Base-by-base conservation (phyloP, 2,329 filamentous ascomycete species). In the Alternaria ethzedia region DNA sequence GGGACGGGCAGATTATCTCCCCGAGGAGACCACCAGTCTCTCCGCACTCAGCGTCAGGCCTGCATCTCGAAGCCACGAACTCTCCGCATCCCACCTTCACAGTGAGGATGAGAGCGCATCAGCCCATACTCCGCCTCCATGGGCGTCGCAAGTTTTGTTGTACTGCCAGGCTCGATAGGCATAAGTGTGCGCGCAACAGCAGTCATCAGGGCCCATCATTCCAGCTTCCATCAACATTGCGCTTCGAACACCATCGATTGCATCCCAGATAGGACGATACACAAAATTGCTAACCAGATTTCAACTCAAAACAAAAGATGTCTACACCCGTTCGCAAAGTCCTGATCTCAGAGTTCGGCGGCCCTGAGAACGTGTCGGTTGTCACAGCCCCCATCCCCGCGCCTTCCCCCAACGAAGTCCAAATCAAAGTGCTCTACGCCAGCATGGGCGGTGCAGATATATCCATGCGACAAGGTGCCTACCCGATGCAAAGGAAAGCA, bases 401-500 rank as follows among this genome's bases (percentile, higher is more conserved):
- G 6, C 84, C 85, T 20, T 70, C 77, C 12, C 75, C 79, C 9
- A 71, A 80, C 26, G 76, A 86, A 59, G 84, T 86, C 25, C 84
- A 84, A 54, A 77, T 85, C 61, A 80, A 81, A 54, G 81, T 85
- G 61, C 70, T 84, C 58, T 85, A 85, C 73, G 71, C 83, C 3
- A 82, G 82, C 54, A 85, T 86, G 74, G 78, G 79, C 2, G 84
- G 84, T 36, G 73, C 79, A 62, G 84, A 86, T 68, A 79, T 85
- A 71, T 81, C 82, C 65, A 86, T 86, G 84, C 82, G 84, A 21
- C 73, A 80, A 20, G 84, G 84, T 59, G 67, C 65, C n/a, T 86
- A 86, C 64, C 83, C 83, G 1, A 66, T 82, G 59, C 83, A 85
- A 66, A 80, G 70, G 56, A 73, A 77, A 11, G 81, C 84, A 0